Evolutionary conservation across 192 early-diverging fungal genomes (phyloP).

Genomic region (Backusella mclennaniae): DNA sequence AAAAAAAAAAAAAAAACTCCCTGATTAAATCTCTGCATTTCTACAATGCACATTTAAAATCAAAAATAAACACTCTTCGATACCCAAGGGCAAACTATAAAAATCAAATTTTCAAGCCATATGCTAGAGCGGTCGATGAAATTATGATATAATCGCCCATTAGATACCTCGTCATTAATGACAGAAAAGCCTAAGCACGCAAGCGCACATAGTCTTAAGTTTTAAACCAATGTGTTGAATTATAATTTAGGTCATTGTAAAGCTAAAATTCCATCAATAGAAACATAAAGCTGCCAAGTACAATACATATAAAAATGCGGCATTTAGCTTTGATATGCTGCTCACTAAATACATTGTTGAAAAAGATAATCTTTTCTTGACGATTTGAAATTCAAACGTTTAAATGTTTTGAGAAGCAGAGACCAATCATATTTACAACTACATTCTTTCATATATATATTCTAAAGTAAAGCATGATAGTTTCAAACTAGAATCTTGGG

Average conservation of each 20-base stretch:
- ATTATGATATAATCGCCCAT: not conserved
- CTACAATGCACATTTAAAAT: not conserved
- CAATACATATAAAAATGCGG: no score
- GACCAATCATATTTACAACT: no score
- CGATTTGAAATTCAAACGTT: no score
- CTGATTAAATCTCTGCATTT: not conserved
- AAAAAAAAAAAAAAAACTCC: not conserved
- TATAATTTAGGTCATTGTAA: not conserved
- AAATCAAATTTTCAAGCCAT: not conserved
- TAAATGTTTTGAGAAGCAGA: no score
- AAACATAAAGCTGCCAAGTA: no score
- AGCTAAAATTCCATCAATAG: no score
- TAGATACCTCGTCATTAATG: not conserved
- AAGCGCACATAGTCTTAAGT: not conserved
- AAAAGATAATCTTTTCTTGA: no score
- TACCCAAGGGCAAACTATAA: not conserved
- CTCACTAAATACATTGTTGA: no score
- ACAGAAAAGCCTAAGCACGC: not conserved
- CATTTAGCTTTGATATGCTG: no score
- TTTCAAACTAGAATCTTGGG: no score
- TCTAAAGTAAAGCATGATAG: no score
- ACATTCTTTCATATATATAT: no score
- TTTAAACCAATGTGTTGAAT: not conserved
- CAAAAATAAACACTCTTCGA: not conserved
- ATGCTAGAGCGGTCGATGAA: not conserved